These are phyloP conservation scores for Plasmodium relictum DNA, from an alignment of 169 alveolate genomes.

Conservation along the genomic window DNA sequence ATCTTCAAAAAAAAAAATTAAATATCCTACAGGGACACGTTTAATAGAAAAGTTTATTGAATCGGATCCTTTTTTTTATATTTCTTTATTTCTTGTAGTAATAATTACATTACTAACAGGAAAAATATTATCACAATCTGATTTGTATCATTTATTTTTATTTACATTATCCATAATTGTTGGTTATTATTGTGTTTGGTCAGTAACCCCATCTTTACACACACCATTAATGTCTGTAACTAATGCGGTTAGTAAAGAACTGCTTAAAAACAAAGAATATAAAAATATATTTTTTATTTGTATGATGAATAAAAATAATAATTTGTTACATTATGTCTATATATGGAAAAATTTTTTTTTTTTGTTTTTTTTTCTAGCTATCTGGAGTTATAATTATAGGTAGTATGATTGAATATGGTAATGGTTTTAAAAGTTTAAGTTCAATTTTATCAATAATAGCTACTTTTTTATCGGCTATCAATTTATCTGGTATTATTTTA, in stretches of 20 bases:
- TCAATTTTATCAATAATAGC: conserved; percentile 63
- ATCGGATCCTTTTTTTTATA: conserved; percentile 64
- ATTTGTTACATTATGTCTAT: not conserved
- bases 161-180: conserved; percentile 85
- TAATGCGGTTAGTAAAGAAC: conserved; percentile 87
- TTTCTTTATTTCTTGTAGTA: conserved; percentile 25
- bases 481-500: conserved; percentile 76
- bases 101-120: conserved; percentile 36
- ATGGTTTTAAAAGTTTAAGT: conserved; percentile 40
- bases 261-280: not conserved
- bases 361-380: conserved; percentile 24
- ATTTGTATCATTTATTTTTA: conserved; percentile 66
- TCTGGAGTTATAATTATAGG: conserved; percentile 92
- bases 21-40: conserved; percentile 62
- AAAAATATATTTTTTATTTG: not conserved
- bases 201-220: conserved; percentile 94
- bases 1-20: conserved; percentile 76
- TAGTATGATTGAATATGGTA: conserved; percentile 86
- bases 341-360: not conserved
- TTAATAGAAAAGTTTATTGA: conserved; percentile 46
- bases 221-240: conserved; percentile 95
- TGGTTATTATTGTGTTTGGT: conserved; percentile 92
- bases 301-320: not conserved
- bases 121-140: conserved; percentile 41
- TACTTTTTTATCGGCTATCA: conserved; percentile 76